These are phyloP conservation scores for Cryptococcus hybrid DNA, from an alignment of 1,284 basidiomycete species.

Conservation along the genomic window DNA sequence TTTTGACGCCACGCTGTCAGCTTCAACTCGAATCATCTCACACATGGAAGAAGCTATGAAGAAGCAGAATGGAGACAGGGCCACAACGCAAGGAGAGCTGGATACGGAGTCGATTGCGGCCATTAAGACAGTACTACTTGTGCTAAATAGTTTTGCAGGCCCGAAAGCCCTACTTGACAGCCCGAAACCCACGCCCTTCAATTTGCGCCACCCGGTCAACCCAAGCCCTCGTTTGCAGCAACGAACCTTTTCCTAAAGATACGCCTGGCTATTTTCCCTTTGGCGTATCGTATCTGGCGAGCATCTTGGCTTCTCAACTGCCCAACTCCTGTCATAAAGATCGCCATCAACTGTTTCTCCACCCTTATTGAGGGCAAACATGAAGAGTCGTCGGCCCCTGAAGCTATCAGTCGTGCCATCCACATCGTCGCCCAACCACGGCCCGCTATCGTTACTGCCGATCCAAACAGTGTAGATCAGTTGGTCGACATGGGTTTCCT, in stretches of 20 bases:
- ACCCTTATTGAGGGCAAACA: slow-evolving; percentile 79
- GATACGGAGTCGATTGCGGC: slow-evolving; percentile 56
- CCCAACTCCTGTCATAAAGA: slow-evolving; percentile 69
- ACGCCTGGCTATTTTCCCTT: slow-evolving; percentile 67
- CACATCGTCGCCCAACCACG: slow-evolving; percentile 34
- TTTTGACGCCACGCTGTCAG: slow-evolving; percentile 63
- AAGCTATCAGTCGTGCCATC: background rate
- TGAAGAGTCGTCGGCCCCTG: slow-evolving; percentile 57
- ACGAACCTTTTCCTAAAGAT: slow-evolving; percentile 81
- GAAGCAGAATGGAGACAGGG: slow-evolving; percentile 7
- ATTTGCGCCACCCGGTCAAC: slow-evolving; percentile 17
- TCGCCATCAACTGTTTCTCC: slow-evolving; percentile 73
- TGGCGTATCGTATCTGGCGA: slow-evolving; percentile 72
- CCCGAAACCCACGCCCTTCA: slow-evolving; percentile 59
- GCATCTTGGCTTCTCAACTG: slow-evolving; percentile 76
- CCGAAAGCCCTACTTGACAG: slow-evolving; percentile 81
- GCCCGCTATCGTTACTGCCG: slow-evolving; percentile 53
- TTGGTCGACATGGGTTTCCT: slow-evolving; percentile 96
- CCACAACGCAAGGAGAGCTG: slow-evolving; percentile 1
- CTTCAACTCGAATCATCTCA: slow-evolving; percentile 58
- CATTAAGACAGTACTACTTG: slow-evolving; percentile 74
- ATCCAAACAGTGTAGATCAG: slow-evolving; percentile 73
- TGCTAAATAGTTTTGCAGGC: slow-evolving; percentile 74
- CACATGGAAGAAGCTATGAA: slow-evolving; percentile 8
- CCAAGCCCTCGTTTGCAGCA: slow-evolving; percentile 68